Base-by-base conservation (phyloP, 2,329 filamentous ascomycete genomes). In the Thermomyces lanuginosus region DNA sequence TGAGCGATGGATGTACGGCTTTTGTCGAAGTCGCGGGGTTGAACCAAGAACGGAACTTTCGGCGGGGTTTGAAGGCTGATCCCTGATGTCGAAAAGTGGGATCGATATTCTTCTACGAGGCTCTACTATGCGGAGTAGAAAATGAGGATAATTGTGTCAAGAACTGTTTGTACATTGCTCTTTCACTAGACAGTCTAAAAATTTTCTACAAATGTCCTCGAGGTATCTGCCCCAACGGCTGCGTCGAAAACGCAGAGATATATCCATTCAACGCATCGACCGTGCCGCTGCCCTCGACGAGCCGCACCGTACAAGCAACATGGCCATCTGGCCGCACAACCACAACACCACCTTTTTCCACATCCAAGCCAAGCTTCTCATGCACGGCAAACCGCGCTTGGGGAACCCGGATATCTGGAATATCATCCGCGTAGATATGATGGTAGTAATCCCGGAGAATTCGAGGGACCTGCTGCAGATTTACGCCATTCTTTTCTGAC, bases 261-360 rank as follows among this genome's bases (percentile, higher is more conserved):
- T 92, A 93, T 36, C 67, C 63, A 44, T 93, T 80, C 40, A 93
- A 56, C 9, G 74, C 80, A 42, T 91, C 78, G 1, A 80, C 72
- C 0, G 83, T 92, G 9, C 72, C 80, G 31, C 56, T 69, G 0
- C 83, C 84, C 49, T 86, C 76, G 2, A 69, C 73, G 12, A 93
- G 57, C 40, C 64, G 64, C 7, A 78, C 68, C 3, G 83, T 77
- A 34, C 80, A 66, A 12, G 77, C 80, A 15, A 92, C 76, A 49
- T 92, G 89, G 5, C 82, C 82, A 49, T 92, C 83, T 0, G 84
- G 83, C 22, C 83, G 61, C 5, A 91, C 79, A 6, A 92, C 76
- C 2, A 91, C 74, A 2, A 92, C 68, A 30, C 76, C 82, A 7
- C 82, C 82, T 34, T 60, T 65, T 34, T 78, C 70, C 43, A 76